Base-by-base conservation (phyloP, 75 land plant species). In the Pinus albicaulis region DNA sequence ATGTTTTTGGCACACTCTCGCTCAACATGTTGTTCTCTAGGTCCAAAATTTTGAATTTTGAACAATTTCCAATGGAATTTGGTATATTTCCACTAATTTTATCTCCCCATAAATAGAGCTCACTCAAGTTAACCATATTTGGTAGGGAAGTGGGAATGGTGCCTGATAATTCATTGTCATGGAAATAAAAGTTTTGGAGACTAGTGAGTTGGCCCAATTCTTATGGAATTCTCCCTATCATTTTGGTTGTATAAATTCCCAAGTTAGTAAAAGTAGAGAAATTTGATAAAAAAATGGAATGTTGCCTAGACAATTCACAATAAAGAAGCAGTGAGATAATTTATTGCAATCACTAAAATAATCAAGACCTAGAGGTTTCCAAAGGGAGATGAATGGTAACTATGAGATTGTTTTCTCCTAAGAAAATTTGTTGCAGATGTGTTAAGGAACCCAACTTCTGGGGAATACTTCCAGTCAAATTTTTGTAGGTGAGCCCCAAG, bases 381-480 rank as follows among this genome's bases (percentile, higher is more conserved):
- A 16, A 87, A 66, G 28, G 72, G 74, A 23, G 74, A 0, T 75
- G 86, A 55, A 80, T 77, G 1, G 28, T 26, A n/a, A 85, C 82
- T 3, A 74, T 24, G 53, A 86, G 57, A 6, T 53, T 57, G 52
- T 48, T 48, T 8, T 0, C 52, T 48, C 52, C 52, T 48, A 48
- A 8, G 10, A 8, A 48, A 48, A 48, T 11, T 1, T 8, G 2
- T 2, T 48, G 11, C 11, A 48, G 52, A 7, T 48, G 12, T 48
- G 76, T 62, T 53, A 77, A 72, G 53, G 74, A 82, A 2, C 55
- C 74, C 4, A 92, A 8, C 60, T n/a, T 3, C 0, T 83, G 72
- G 61, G 90, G 89, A 13, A 92, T 85, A 2, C 63, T 63, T 4
- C 93, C 91, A 3, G 76, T 31, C 22, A 88, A 59, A 41, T 68